Percentiles rank a stretch among this genome's conserved stretches.
Evolutionary conservation across 2,329 filamentous ascomycete species (phyloP).

Genomic region (Ceratocystis huliohia): DNA sequence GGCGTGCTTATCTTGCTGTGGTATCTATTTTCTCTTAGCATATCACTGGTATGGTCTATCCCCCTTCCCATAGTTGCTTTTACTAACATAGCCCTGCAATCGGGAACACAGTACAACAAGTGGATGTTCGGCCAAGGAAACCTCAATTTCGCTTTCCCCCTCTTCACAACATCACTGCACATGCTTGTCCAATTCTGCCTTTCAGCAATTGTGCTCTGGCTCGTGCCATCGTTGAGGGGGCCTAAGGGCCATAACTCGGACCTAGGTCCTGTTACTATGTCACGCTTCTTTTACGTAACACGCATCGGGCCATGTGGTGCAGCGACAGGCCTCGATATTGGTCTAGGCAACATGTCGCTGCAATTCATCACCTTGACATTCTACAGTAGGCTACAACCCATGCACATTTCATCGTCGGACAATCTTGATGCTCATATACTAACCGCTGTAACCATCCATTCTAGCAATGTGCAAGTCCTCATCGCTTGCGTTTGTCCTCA

Average conservation of each 20-base stretch:
- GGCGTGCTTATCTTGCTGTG: slow-evolving; percentile 71
- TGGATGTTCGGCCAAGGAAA: slow-evolving; percentile 92
- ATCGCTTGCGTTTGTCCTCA: slow-evolving; percentile 81
- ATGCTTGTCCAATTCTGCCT: slow-evolving; percentile 90
- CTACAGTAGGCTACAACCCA: slow-evolving; percentile 51
- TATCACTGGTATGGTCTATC: slow-evolving; percentile 59
- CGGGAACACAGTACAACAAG: slow-evolving; percentile 70
- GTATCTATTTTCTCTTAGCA: slow-evolving; percentile 84
- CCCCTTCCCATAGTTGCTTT: slow-evolving; percentile 15
- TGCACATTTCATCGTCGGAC: no score
- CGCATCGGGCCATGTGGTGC: slow-evolving; percentile 83
- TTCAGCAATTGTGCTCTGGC: slow-evolving; percentile 62
- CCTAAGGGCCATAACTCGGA: slow-evolving; percentile 38
- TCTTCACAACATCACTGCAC: slow-evolving; percentile 90
- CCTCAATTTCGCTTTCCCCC: slow-evolving; percentile 82
- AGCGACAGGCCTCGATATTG: slow-evolving; percentile 90
- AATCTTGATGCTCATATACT: no score
- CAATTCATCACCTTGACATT: slow-evolving; percentile 96
- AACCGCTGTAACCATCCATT: no score
- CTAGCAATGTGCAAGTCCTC: slow-evolving; percentile 96
- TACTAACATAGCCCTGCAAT: slow-evolving; percentile 23
- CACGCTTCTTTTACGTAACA: slow-evolving; percentile 79
- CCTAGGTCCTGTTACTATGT: slow-evolving; percentile 53
- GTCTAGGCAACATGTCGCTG: slow-evolving; percentile 85
- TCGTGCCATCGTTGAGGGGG: slow-evolving; percentile 72